Evolutionary conservation across 352 stramenopile species (phyloP), one percentile per base, ranked within the genome.

Genomic region (Phytophthora pseudosyringae): DNA sequence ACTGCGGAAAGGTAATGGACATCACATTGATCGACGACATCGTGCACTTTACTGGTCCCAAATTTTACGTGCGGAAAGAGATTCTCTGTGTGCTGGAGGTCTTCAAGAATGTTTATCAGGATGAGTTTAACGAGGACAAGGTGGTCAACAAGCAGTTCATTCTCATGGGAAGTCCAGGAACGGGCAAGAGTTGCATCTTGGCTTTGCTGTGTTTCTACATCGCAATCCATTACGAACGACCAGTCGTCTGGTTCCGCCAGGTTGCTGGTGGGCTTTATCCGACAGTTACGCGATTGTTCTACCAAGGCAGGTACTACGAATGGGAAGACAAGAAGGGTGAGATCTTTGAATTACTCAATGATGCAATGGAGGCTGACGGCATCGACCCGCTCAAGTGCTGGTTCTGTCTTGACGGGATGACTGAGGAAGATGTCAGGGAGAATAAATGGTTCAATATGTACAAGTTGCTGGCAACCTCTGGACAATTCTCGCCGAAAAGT

Each of bases 181-280:
- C n/a, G 4, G 56, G 56, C 21, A 57, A 64, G 36, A 64, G 56
- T 18, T 64, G 45, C 45, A 46, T 67, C 2, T 45, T 67, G 41
- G 49, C 35, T 0, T 39, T 67, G 16, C 2, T 67, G 0, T 67
- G 59, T 16, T 61, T 67, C 10, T 60, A 50, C 49, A 29, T 67
- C 3, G 48, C 40, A 7, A 12, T 60, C 5, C 6, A 36, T 6
- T 3, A 41, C 7, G 35, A 60, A 28, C 5, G 5, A 25, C 40
- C 49, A 8, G 59, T 61, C 13, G 12, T 67, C 13, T 59, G 57
- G 49, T 26, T 21, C 13, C 41, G 40, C 7, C 5, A 15, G 13
- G 41, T 43, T 59, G 1, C 1, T 31, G 26, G 8, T 40, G 48
- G 29, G 12, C 11, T 3, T 4, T 4, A 21, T 16, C 2, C 1